Conservation (phyloP, 768 basidiomycete species). For the Tulasnella sp. region DNA sequence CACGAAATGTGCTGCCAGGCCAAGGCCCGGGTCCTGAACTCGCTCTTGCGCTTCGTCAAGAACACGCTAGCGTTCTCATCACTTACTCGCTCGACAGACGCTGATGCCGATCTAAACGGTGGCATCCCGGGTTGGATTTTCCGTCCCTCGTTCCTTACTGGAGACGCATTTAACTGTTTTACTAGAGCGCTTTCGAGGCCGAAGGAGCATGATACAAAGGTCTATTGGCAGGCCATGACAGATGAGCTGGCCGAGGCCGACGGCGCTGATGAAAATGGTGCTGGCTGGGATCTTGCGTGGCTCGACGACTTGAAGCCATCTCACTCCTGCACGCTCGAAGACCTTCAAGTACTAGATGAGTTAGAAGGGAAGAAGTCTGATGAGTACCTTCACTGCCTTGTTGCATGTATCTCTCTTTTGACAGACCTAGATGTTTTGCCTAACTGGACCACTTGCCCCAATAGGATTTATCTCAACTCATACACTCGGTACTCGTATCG, state of each 20-base stretch:
- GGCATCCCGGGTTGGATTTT: constrained; percentile 65
- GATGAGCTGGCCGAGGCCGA: constrained; percentile 2
- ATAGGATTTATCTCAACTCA: constrained; percentile 60
- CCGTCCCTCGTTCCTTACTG: constrained; percentile 58
- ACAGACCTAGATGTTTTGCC: background rate
- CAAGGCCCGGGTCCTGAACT: background rate
- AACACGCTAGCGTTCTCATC: background rate
- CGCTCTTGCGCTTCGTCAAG: background rate
- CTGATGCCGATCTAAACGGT: background rate
- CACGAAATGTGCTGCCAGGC: background rate
- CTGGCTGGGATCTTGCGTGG: background rate
- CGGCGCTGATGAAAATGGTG: constrained; percentile 16
- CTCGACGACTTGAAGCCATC: background rate
- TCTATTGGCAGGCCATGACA: background rate
- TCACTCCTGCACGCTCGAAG: background rate
- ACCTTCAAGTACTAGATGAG: background rate
- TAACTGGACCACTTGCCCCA: background rate
- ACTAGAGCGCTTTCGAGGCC: background rate
- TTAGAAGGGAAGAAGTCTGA: background rate
- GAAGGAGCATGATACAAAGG: background rate
- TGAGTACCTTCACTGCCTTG: background rate
- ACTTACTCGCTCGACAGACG: background rate
- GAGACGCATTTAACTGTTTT: constrained; percentile 50
- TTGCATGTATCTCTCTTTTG: background rate
- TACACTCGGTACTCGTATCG: constrained; percentile 80